These are phyloP conservation scores for Trypanosoma avium DNA, from an alignment of 208 protist genomes.

Conservation along the genomic window DNA sequence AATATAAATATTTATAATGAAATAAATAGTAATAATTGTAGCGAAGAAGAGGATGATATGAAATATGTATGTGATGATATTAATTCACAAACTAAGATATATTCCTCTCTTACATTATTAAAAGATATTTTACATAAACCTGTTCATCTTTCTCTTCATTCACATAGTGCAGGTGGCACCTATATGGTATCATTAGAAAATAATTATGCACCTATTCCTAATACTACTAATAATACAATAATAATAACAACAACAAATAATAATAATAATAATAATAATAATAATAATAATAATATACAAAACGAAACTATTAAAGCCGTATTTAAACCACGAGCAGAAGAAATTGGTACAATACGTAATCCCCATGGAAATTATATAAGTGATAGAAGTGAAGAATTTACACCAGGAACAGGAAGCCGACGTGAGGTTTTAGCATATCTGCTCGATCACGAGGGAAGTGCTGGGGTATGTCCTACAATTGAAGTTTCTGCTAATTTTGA, in stretches of 20 bases:
- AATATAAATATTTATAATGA: background rate
- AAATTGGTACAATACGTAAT: conserved; percentile 56
- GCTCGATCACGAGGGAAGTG: conserved; percentile 61
- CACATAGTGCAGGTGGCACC: conserved; percentile 61
- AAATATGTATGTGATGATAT: too few species aligned
- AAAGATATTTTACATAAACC: background rate
- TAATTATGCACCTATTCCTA: background rate
- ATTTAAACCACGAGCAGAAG: conserved; percentile 70
- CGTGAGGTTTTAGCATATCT: conserved; percentile 73
- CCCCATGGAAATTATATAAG: conserved; percentile 51
- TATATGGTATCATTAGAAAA: conserved; percentile 51
- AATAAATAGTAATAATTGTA: background rate
- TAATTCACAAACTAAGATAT: background rate
- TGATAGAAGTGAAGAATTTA: conserved; percentile 43
- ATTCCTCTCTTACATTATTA: background rate
- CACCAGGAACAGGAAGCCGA: conserved; percentile 56
- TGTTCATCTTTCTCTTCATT: conserved; percentile 36
- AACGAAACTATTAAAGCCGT: conserved; percentile 34
- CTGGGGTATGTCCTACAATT: conserved; percentile 62
- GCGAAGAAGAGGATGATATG: too few species aligned
- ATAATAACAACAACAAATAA: background rate
- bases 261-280: background rate
- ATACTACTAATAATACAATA: too few species aligned
- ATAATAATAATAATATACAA: background rate
- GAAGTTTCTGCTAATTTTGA: conserved; percentile 33